Evolutionary conservation across 192 early-diverging fungal species (phyloP), one percentile per base, ranked within the genome.

Genomic region (Backusella australiensis): DNA sequence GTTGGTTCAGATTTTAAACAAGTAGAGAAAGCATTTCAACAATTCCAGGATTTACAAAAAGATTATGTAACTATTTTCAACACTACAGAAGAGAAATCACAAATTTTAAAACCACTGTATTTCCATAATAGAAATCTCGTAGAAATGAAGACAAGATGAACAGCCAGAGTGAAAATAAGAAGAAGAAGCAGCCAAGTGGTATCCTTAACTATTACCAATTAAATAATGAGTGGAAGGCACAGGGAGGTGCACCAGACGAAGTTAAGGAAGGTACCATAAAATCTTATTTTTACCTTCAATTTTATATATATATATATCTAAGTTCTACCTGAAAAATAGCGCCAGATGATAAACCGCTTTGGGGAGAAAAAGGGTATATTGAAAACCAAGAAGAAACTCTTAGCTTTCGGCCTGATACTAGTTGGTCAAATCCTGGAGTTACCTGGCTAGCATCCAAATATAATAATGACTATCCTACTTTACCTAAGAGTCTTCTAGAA

Each of bases 11-110:
- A 23, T 34, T 65, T 74, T 42, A 72, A 73, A 7, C 11, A 21
- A 35, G 65, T 74, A 4, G 49, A 74, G 12, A 67, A 69, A 26
- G 72, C 77, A 39, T 4, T 52, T 21, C 8, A 32, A 19, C 71
- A 67, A 15, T 78, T 78, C 29, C 9, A 34, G 19, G 53, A 39
- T 67, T 46, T 78, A 32, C 77, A 78, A 29, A 69, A 66, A 6
- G 11, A 8, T 32, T 26, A 39, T 34, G 56, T 74, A 7, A 17
- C 3, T 34, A 12, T 72, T 29, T 38, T 41, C 38, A 65, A 39
- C 42, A 44, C 2, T 32, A 32, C 32, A 6, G n/a, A 17, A 46
- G 36, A 38, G 6, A 6, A 35, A 32, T 32, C 0, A 32, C 32
- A 32, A 2, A 32, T 32, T 32, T 32, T 32, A 32, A 32, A 32